Evolutionary conservation across 306 rosid species (phyloP).

Genomic region (Fagus sylvatica): DNA sequence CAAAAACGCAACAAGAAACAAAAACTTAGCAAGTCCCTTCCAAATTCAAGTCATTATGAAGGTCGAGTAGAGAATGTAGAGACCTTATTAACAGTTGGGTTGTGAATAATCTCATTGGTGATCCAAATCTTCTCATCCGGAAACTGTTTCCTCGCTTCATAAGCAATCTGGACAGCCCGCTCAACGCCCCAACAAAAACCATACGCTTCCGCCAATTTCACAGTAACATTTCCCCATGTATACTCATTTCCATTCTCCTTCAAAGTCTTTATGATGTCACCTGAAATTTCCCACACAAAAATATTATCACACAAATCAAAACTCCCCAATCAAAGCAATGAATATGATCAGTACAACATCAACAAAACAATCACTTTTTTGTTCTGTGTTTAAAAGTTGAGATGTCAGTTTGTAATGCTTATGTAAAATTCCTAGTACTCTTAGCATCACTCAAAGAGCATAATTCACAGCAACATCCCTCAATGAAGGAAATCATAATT

Average conservation of each 20-base stretch:
- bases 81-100: constrained; percentile 94
- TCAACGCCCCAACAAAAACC: constrained; percentile 99
- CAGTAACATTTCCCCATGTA: constrained; percentile 89
- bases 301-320: constrained; percentile 6
- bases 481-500: neutral
- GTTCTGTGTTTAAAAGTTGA: too few species aligned
- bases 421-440: too few species aligned
- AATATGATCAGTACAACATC: neutral
- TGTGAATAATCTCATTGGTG: constrained; percentile 95
- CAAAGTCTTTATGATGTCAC: constrained; percentile 81
- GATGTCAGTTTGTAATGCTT: too few species aligned
- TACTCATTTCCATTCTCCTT: constrained; percentile 77
- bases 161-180: constrained; percentile 97
- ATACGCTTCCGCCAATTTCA: constrained; percentile 87
- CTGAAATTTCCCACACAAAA: constrained; percentile 40
- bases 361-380: neutral
- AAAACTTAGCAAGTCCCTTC: neutral
- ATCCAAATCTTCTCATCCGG: constrained; percentile 83
- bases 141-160: constrained; percentile 94
- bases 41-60: neutral
- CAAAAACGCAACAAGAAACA: neutral
- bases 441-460: neutral
- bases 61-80: neutral
- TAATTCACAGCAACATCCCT: neutral
- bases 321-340: neutral